These are phyloP conservation scores for Silene uniflora DNA, from an alignment of 148 eudicot genomes.

Conservation along the genomic window DNA sequence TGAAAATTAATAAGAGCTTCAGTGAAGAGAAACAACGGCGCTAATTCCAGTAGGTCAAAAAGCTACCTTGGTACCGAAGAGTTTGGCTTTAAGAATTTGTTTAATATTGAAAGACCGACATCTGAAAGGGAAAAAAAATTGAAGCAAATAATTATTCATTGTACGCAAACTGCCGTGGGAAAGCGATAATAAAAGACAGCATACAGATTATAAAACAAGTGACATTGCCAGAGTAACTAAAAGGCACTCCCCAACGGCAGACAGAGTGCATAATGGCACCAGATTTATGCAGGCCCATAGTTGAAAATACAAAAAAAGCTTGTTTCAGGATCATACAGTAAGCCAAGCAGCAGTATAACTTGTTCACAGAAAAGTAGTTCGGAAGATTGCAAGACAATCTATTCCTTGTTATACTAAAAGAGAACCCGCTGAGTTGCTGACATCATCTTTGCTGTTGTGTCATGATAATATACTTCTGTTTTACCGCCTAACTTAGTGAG, in stretches of 20 bases:
- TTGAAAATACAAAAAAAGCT: no score
- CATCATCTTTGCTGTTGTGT: no score
- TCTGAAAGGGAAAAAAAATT: conserved; percentile 43
- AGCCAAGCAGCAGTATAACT: not conserved
- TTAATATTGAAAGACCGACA: conserved; percentile 87
- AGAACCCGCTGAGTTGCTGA: no score
- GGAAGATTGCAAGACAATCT: not conserved
- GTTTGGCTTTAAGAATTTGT: conserved; percentile 69
- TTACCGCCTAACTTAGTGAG: no score
- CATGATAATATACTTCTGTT: no score
- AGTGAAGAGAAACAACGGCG: not conserved
- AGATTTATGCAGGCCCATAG: no score
- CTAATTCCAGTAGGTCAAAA: conserved; percentile 17
- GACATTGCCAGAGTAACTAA: no score
- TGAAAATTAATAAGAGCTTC: not conserved
- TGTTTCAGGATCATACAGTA: not conserved
- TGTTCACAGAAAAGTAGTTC: not conserved
- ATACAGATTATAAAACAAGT: not conserved
- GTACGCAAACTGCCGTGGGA: not conserved
- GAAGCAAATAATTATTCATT: conserved; percentile 5
- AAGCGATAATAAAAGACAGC: not conserved
- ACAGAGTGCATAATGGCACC: no score
- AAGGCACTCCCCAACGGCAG: no score
- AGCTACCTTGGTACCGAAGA: conserved; percentile 56
- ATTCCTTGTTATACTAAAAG: no score